Percentiles rank a stretch among this genome's conserved stretches.
phyloP scores from a whole-genome alignment of 768 basidiomycete genomes.

The Mycena filopes region DNA sequence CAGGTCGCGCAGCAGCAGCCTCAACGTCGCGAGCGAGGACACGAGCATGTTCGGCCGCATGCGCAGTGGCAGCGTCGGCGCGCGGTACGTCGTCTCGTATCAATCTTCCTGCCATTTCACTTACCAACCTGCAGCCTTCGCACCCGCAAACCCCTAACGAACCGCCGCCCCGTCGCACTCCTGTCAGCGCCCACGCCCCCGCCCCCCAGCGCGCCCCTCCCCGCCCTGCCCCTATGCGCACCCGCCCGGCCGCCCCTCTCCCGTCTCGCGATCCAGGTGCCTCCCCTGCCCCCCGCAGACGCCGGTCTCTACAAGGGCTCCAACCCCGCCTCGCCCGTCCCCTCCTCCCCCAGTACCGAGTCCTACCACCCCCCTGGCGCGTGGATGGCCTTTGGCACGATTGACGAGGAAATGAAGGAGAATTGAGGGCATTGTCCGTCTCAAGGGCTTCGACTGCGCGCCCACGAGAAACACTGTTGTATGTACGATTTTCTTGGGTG shows the following conservation, averaged over 20 bases:
- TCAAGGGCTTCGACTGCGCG: neutral
- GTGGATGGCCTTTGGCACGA: conserved; percentile 26
- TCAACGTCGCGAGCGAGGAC: conserved; percentile 41
- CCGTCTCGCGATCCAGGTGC: conserved; percentile 29
- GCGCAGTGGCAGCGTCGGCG: conserved; percentile 50
- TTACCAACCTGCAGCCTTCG: conserved; percentile 20
- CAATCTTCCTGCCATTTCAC: neutral
- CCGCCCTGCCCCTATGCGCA: conserved; percentile 25
- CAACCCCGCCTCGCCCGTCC: conserved; percentile 25
- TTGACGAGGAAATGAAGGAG: conserved; percentile 34
- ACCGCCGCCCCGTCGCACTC: conserved; percentile 24
- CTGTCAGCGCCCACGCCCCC: conserved; percentile 29
- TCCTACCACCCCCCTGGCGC: conserved; percentile 26
- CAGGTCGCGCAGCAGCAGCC: conserved; percentile 49
- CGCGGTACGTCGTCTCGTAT: conserved; percentile 20
- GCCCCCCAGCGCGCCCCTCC: conserved; percentile 26
- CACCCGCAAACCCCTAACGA: conserved; percentile 24
- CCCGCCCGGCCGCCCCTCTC: conserved; percentile 32
- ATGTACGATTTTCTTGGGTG: conserved; percentile 26
- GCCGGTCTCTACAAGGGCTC: conserved; percentile 12
- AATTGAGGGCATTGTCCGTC: conserved; percentile 7
- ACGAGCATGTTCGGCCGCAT: conserved; percentile 51
- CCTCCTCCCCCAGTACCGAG: conserved; percentile 28
- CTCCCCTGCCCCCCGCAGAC: conserved; percentile 18
- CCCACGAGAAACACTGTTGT: conserved; percentile 14